These are phyloP conservation scores for Penicillium turbatum DNA, from an alignment of 495 filamentous ascomycete species.

Conservation along the genomic window DNA sequence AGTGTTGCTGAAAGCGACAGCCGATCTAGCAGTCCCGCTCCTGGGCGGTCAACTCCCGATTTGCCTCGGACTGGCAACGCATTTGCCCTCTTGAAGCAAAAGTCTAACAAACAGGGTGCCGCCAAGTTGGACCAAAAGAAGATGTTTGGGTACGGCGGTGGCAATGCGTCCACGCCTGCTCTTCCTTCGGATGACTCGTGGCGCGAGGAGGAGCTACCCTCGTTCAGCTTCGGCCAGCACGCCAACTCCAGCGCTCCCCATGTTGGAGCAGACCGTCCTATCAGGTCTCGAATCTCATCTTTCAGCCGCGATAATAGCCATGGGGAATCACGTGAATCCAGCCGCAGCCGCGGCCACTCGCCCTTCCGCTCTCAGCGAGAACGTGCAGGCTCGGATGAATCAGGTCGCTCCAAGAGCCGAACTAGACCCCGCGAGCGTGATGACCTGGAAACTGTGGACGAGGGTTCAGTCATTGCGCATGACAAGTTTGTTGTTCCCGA, in stretches of 20 bases:
- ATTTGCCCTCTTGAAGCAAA: constrained; percentile 65
- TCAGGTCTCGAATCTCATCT: constrained; percentile 32
- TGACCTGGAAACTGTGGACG: constrained; percentile 40
- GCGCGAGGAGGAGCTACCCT: constrained; percentile 43
- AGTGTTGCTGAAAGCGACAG: constrained; percentile 65
- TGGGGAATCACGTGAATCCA: constrained; percentile 41
- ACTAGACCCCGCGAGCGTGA: constrained; percentile 45
- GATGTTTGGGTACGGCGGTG: constrained; percentile 64
- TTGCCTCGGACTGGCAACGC: constrained; percentile 49
- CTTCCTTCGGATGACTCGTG: constrained; percentile 39
- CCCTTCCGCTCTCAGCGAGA: constrained; percentile 47
- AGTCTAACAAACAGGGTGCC: constrained; percentile 59
- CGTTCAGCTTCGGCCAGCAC: constrained; percentile 34
- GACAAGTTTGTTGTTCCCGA: constrained; percentile 25
- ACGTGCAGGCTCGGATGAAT: constrained; percentile 59
- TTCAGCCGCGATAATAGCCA: constrained; percentile 33
- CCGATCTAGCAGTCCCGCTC: constrained; percentile 48
- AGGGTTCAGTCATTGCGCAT: constrained; percentile 28
- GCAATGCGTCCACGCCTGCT: constrained; percentile 51
- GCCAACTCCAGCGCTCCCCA: constrained; percentile 44
- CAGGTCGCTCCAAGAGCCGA: constrained; percentile 53
- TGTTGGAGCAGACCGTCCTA: constrained; percentile 30
- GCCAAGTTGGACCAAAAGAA: constrained; percentile 57
- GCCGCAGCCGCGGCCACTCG: constrained; percentile 37
- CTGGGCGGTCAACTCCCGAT: constrained; percentile 45